Evolutionary conservation across 2,329 filamentous ascomycete species (phyloP), one percentile per base, ranked within the genome.

Genomic region (Ascochyta fabae): DNA sequence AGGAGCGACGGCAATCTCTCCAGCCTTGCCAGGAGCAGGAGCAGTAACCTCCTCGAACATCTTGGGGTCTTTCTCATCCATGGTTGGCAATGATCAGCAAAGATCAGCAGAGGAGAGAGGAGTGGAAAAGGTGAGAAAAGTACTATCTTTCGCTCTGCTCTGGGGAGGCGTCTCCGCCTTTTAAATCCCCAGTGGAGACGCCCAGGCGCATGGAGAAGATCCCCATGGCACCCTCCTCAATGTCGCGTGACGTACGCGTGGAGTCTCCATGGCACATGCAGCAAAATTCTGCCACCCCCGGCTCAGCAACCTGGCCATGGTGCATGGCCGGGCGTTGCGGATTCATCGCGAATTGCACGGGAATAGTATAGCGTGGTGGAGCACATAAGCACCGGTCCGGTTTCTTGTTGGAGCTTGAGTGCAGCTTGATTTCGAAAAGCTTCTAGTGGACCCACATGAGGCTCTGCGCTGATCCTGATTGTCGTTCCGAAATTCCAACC

Each of bases 371-470:
- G 61, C 40, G 38, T 42, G 46, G 64, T 64, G 64, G 62, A 53
- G 56, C 44, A 46, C 34, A 59, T 57, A 68, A 66, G 65, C 64
- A 61, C 56, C 53, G 60, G 61, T 35, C 58, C 59, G 56, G 58
- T 48, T 40, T 56, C 64, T 68, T 67, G 57, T 61, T 67, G 64
- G 61, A 66, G 65, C 64, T 67, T 67, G 56, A 54, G 50, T 66
- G 67, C 58, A 61, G 59, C 58, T 59, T 61, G 33, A 58, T 34
- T 48, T 45, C 57, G 50, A 65, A 65, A 70, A 68, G 68, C 66
- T 67, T 70, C 64, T 70, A 69, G 65, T 53, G 62, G 53, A 50
- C 61, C 66, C 67, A 67, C 67, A 59, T 68, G 66, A 55, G 64
- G 65, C 66, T 70, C 66, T 68, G 60, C 56, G 56, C 43, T 48